phyloP scores from a whole-genome alignment of 768 basidiomycete genomes.

The Mrakia gelida region DNA sequence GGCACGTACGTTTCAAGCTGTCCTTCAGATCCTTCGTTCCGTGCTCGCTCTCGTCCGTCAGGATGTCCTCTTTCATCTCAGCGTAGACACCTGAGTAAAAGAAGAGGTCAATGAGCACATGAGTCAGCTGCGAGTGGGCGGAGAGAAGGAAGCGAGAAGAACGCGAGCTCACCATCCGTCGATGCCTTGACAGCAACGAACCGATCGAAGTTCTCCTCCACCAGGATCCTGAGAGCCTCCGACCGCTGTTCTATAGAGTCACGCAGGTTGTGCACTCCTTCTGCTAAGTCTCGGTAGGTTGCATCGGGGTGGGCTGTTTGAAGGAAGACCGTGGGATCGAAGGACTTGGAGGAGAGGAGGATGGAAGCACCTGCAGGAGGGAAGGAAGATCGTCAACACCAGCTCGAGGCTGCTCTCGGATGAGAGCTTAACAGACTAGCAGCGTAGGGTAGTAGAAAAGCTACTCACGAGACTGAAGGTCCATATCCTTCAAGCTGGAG shows the following conservation, averaged over 20 bases:
- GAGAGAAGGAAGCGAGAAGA: background rate
- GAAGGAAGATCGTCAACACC: too few species aligned
- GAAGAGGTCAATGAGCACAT: background rate
- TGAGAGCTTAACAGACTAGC: background rate
- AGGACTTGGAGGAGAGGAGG: constrained; percentile 83
- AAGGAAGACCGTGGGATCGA: constrained; percentile 91
- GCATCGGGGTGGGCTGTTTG: constrained; percentile 90
- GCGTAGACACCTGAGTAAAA: constrained; percentile 68
- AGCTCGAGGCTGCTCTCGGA: background rate
- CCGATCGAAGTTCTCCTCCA: constrained; percentile 96
- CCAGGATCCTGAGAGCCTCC: constrained; percentile 87
- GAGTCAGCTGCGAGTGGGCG: background rate
- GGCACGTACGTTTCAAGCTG: constrained; percentile 69
- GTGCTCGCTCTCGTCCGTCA: constrained; percentile 71
- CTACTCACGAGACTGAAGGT: constrained; percentile 30
- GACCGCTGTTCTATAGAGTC: constrained; percentile 82
- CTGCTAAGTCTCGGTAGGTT: constrained; percentile 81
- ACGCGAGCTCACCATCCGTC: constrained; percentile 68
- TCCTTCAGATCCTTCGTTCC: constrained; percentile 76
- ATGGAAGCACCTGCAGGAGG: constrained; percentile 63
- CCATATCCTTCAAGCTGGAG: constrained; percentile 19
- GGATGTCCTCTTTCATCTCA: constrained; percentile 87
- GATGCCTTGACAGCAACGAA: constrained; percentile 96
- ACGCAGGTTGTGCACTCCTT: constrained; percentile 68
- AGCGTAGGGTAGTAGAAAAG: too few species aligned